These are phyloP conservation scores for Polytrichum formosum DNA, from an alignment of 225 moss, liverwort and hornwort species.

Conservation along the genomic window DNA sequence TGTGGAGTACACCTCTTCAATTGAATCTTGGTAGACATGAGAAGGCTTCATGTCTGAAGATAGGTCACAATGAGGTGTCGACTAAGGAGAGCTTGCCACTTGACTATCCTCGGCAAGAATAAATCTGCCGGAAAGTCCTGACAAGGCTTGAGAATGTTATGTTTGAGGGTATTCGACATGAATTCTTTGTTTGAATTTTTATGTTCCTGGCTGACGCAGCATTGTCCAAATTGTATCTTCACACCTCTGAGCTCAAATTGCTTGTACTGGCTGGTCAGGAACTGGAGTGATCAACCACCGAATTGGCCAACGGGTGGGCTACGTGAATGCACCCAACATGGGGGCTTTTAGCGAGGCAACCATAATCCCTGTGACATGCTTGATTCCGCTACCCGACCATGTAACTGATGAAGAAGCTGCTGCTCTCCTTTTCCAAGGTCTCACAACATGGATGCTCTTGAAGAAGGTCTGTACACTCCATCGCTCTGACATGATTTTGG, in stretches of 20 bases:
- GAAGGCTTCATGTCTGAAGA: too few relatives aligned
- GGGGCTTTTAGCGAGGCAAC: constrained; percentile 47
- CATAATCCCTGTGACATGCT: constrained; percentile 17
- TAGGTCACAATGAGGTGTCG: too few relatives aligned
- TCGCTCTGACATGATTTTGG: constrained; percentile 28
- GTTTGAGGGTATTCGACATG: too few relatives aligned
- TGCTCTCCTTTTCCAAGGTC: constrained; percentile 40
- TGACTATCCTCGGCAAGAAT: too few relatives aligned
- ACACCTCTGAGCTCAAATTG: neutral
- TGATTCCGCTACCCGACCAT: constrained; percentile 33
- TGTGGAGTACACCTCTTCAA: too few relatives aligned
- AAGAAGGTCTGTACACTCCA: constrained; percentile 33
- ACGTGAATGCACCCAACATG: constrained; percentile 24
- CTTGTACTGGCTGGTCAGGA: constrained; percentile 3
- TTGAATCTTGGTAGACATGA: too few relatives aligned
- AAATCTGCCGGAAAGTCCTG: too few relatives aligned
- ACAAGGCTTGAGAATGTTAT: too few relatives aligned
- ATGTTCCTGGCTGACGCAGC: neutral
- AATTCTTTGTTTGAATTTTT: too few relatives aligned
- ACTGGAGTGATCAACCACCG: constrained; percentile 39
- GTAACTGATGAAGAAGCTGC: constrained; percentile 48
- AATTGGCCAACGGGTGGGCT: constrained; percentile 48
- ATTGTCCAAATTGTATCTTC: neutral
- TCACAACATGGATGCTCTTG: constrained; percentile 49
- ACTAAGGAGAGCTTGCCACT: too few relatives aligned